A percentile compares a stretch with the other conserved stretches of the same genome.
Evolutionary conservation across 176 grass and related monocot species (phyloP).

Genomic region (maize (Zea mays)): DNA sequence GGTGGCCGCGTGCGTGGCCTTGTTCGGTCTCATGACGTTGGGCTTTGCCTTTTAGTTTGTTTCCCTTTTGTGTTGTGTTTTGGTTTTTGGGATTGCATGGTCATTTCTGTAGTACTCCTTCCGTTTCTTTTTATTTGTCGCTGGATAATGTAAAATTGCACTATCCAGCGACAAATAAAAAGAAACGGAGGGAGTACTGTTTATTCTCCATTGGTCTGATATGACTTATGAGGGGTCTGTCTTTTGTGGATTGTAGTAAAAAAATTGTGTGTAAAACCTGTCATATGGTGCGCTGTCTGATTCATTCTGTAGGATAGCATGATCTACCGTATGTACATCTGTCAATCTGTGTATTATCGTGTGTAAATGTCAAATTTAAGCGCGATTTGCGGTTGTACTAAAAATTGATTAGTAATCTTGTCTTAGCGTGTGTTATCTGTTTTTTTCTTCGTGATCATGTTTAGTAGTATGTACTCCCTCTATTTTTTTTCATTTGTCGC

Average conservation of each 20-base stretch:
- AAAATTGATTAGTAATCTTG: not conserved
- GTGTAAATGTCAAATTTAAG: not conserved
- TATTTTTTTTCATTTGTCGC: too few species aligned
- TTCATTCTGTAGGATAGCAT: not conserved
- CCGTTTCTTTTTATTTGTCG: too few species aligned
- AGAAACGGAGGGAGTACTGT: too few species aligned
- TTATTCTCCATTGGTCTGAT: not conserved
- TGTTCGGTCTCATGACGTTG: not conserved
- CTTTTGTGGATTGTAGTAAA: not conserved
- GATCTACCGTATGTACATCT: not conserved
- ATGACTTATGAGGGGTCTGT: too few species aligned
- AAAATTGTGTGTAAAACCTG: conserved; percentile 19
- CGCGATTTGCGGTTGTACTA: not conserved
- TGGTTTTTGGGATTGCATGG: not conserved
- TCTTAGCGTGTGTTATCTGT: not conserved
- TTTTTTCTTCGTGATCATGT: too few species aligned
- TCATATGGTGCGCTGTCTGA: not conserved
- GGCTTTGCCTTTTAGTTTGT: conserved; percentile 26
- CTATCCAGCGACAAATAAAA: too few species aligned
- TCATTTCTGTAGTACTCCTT: not conserved
- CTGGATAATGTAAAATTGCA: too few species aligned
- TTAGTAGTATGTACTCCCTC: too few species aligned
- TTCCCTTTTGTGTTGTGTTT: not conserved
- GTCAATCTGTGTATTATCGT: not conserved
- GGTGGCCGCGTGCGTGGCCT: conserved; percentile 6